phyloP scores from a whole-genome alignment of 306 rosid genomes.

The Glycine latifolia region DNA sequence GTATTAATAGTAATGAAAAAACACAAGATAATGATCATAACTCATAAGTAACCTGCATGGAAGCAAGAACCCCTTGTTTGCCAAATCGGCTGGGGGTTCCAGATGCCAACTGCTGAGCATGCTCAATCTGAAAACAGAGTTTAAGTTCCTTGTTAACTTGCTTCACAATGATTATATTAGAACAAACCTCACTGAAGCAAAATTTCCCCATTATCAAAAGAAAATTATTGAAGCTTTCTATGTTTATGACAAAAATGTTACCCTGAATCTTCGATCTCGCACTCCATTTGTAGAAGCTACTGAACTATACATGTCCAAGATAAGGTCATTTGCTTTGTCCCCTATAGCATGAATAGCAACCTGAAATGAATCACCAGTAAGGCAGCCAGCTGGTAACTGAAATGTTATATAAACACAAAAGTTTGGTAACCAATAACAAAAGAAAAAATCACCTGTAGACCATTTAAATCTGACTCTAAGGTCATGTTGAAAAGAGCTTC shows the following conservation, averaged over 20 bases:
- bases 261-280: conserved; percentile 89
- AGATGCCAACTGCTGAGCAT: conserved; percentile 88
- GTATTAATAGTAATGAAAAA: neutral
- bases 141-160: conserved; percentile 33
- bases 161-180: conserved; percentile 30
- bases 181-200: conserved; percentile 9
- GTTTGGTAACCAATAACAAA: conserved; percentile 11
- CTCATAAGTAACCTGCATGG: conserved; percentile 69
- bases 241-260: conserved; percentile 43
- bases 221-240: conserved; percentile 16
- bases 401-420: conserved; percentile 3
- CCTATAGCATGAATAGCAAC: conserved; percentile 95
- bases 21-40: conserved; percentile 10
- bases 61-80: conserved; percentile 70
- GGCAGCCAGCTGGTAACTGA: conserved; percentile 34
- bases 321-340: conserved; percentile 81
- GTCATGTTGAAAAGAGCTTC: conserved; percentile 78
- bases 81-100: conserved; percentile 70
- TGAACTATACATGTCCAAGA: conserved; percentile 66
- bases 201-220: neutral
- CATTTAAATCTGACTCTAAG: conserved; percentile 66
- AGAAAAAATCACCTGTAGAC: conserved; percentile 72
- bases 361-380: conserved; percentile 55
- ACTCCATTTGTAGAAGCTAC: conserved; percentile 67
- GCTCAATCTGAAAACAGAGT: conserved; percentile 78